Evolutionary conservation across 73 alveolate genomes (phyloP).

Genomic region (Paramecium pentaurelia): DNA sequence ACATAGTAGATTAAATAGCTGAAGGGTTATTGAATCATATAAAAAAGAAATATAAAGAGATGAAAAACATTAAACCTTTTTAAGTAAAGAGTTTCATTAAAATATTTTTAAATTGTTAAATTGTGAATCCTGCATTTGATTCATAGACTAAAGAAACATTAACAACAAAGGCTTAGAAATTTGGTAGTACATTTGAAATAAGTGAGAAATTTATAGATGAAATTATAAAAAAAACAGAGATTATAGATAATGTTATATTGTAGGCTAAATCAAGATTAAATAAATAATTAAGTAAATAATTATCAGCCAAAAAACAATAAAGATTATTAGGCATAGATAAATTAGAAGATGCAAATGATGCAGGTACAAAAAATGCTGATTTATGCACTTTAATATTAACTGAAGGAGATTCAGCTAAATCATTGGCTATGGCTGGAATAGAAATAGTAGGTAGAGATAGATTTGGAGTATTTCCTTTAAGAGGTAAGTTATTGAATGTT

Average conservation of each 20-base stretch:
- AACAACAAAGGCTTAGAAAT: constrained; percentile 86
- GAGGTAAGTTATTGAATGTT: constrained; percentile 98
- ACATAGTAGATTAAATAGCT: constrained; percentile 92
- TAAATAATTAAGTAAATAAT: constrained; percentile 69
- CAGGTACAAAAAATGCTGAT: constrained; percentile 82
- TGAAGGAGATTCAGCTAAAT: constrained; percentile 99
- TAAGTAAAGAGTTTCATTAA: constrained; percentile 80
- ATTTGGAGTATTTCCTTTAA: constrained; percentile 98
- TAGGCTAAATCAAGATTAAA: constrained; percentile 78
- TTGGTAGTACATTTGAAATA: constrained; percentile 94
- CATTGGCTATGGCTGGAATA: constrained; percentile 98
- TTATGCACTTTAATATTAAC: constrained; percentile 94
- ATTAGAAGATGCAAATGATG: constrained; percentile 98
- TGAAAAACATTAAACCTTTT: constrained; percentile 60
- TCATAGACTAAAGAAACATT: constrained; percentile 99
- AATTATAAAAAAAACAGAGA: constrained; percentile 69
- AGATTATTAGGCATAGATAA: constrained; percentile 94
- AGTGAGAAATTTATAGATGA: constrained; percentile 88
- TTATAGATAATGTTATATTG: not conserved
- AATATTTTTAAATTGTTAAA: constrained; percentile 93
- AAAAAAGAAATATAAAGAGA: constrained; percentile 79
- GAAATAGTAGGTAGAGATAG: constrained; percentile 98
- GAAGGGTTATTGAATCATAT: constrained; percentile 77
- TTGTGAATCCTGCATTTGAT: constrained; percentile 98
- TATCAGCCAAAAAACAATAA: constrained; percentile 74